Percentiles rank a stretch among this genome's conserved stretches.
Conservation (phyloP, 2,329 filamentous ascomycete species). For the Aschersonia sp. region DNA sequence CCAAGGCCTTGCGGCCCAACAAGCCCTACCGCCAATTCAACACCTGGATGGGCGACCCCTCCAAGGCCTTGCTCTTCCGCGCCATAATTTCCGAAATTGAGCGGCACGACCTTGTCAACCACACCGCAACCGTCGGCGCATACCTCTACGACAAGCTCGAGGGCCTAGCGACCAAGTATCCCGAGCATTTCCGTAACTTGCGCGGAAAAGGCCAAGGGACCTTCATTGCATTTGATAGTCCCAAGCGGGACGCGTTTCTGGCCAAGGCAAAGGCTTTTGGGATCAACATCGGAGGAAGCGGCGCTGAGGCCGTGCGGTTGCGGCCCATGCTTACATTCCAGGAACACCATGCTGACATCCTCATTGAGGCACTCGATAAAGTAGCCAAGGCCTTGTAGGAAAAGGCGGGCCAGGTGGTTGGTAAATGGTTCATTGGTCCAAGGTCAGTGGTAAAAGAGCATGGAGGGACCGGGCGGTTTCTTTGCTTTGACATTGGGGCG, state of each 20-base stretch:
- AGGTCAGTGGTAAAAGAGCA: too few species aligned
- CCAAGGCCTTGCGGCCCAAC: conserved; percentile 69
- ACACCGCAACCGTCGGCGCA: conserved; percentile 64
- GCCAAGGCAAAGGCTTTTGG: conserved; percentile 65
- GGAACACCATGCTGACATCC: conserved; percentile 76
- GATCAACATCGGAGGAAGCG: conserved; percentile 78
- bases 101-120: conserved; percentile 58
- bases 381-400: conserved; percentile 34
- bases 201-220: conserved; percentile 80
- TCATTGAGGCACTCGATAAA: conserved; percentile 68
- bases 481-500: too few species aligned
- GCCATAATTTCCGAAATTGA: conserved; percentile 74
- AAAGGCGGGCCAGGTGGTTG: not conserved
- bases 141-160: conserved; percentile 64
- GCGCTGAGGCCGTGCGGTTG: conserved; percentile 60
- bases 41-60: conserved; percentile 93
- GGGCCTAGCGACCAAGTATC: conserved; percentile 54
- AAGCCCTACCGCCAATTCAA: conserved; percentile 95
- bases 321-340: conserved; percentile 89
- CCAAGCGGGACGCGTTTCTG: conserved; percentile 65
- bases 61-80: conserved; percentile 71
- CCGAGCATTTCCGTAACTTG: conserved; percentile 66
- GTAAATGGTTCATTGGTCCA: not conserved
- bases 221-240: conserved; percentile 85
- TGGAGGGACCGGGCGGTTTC: too few species aligned